Conservation (phyloP, 352 stramenopile species). For the Globisporangium nagaii region DNA sequence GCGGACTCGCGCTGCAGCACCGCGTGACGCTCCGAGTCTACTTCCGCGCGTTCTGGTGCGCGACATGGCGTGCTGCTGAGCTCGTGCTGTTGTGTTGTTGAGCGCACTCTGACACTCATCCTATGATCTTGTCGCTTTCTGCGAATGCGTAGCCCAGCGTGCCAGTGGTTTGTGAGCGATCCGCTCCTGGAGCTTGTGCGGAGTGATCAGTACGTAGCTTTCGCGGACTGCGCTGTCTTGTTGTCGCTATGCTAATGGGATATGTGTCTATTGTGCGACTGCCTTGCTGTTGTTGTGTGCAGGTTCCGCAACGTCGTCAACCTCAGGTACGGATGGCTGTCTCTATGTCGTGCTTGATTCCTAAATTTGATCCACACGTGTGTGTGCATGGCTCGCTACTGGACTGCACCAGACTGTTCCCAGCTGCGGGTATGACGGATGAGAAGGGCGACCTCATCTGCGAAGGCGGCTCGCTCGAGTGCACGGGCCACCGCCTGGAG, state of each 20-base stretch:
- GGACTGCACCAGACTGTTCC: constrained; percentile 52
- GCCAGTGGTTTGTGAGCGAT: constrained; percentile 74
- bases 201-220: constrained; percentile 39
- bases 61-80: background rate
- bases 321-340: constrained; percentile 60
- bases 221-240: background rate
- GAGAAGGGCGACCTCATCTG: constrained; percentile 55
- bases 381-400: too few species aligned
- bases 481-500: constrained; percentile 67
- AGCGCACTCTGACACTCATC: too few species aligned
- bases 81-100: too few species aligned
- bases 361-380: background rate
- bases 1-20: constrained; percentile 28
- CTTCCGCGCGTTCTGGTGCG: constrained; percentile 73
- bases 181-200: constrained; percentile 66
- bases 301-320: constrained; percentile 71
- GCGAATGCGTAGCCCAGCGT: constrained; percentile 70
- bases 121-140: too few species aligned
- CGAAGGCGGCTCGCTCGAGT: constrained; percentile 60
- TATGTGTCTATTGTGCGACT: background rate
- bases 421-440: constrained; percentile 64
- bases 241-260: background rate
- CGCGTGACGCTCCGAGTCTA: constrained; percentile 60
- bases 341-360: too few species aligned
- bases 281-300: background rate